A percentile compares a stretch with the other conserved stretches of the same genome.
Evolutionary conservation across 306 rosid genomes (phyloP).

Genomic region (Senna tora): DNA sequence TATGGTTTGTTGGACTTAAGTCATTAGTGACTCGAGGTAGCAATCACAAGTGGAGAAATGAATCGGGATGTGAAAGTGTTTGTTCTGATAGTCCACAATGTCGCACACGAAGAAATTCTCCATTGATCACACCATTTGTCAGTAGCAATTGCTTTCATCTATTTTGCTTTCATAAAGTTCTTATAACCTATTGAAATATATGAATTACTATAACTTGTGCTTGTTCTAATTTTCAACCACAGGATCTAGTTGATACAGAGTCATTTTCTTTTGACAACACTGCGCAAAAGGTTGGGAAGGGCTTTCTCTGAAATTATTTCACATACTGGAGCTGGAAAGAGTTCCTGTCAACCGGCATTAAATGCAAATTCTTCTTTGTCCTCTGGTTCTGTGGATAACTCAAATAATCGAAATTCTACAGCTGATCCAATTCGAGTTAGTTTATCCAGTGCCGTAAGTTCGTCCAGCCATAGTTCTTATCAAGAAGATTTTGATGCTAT

Average conservation of each 20-base stretch:
- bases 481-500: constrained; percentile 81
- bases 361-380: constrained; percentile 53
- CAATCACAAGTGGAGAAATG: constrained; percentile 56
- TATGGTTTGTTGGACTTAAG: constrained; percentile 94
- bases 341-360: constrained; percentile 56
- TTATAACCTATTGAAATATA: constrained; percentile 32
- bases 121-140: constrained; percentile 68
- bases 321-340: constrained; percentile 57
- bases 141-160: constrained; percentile 46
- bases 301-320: constrained; percentile 83
- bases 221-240: constrained; percentile 36
- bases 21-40: constrained; percentile 70
- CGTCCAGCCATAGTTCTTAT: constrained; percentile 90
- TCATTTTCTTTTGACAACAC: constrained; percentile 51
- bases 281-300: constrained; percentile 68
- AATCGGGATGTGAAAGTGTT: constrained; percentile 57
- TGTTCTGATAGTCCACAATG: constrained; percentile 60
- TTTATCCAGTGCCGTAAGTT: constrained; percentile 92
- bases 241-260: constrained; percentile 74
- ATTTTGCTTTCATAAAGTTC: constrained; percentile 35
- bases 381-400: constrained; percentile 62
- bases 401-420: constrained; percentile 72
- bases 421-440: constrained; percentile 81
- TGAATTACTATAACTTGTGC: constrained; percentile 22
- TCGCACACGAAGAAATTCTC: constrained; percentile 62